phyloP scores from a whole-genome alignment of 352 stramenopile genomes.

The Phytophthora quininea region DNA sequence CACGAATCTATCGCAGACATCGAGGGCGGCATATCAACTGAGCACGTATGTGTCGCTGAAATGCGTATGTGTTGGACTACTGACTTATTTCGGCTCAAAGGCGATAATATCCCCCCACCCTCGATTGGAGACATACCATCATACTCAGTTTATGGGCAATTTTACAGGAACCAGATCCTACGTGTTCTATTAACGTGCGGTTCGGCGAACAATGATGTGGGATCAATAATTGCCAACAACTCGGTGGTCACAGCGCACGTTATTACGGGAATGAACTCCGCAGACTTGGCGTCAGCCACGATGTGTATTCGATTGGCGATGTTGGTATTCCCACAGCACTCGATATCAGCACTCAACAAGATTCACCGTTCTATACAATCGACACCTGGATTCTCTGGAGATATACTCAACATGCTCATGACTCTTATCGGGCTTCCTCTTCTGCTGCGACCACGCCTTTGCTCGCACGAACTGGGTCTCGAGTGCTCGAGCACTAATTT shows the following conservation, averaged over 20 bases:
- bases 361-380: slow-evolving; percentile 50
- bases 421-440: slow-evolving; percentile 68
- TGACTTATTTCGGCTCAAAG: slow-evolving; percentile 60
- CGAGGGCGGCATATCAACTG: slow-evolving; percentile 7
- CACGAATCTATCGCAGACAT: background rate
- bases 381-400: slow-evolving; percentile 20
- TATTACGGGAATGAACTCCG: slow-evolving; percentile 63
- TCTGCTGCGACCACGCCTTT: slow-evolving; percentile 70
- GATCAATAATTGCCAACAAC: slow-evolving; percentile 64
- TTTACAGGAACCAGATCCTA: slow-evolving; percentile 81
- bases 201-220: slow-evolving; percentile 64
- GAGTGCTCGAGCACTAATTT: slow-evolving; percentile 69
- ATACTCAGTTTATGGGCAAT: slow-evolving; percentile 49
- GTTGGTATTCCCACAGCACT: slow-evolving; percentile 83
- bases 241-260: slow-evolving; percentile 62
- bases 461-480: slow-evolving; percentile 80
- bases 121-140: slow-evolving; percentile 7
- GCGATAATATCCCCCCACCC: slow-evolving; percentile 8
- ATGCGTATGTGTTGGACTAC: slow-evolving; percentile 65
- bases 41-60: slow-evolving; percentile 56
- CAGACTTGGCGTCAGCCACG: slow-evolving; percentile 68
- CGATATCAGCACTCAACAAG: slow-evolving; percentile 77
- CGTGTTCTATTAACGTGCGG: slow-evolving; percentile 79
- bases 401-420: slow-evolving; percentile 69
- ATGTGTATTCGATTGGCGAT: slow-evolving; percentile 86